Evolutionary conservation across 2,329 filamentous ascomycete genomes (phyloP), one percentile per base, ranked within the genome.

Genomic region (Cryphonectria japonica): DNA sequence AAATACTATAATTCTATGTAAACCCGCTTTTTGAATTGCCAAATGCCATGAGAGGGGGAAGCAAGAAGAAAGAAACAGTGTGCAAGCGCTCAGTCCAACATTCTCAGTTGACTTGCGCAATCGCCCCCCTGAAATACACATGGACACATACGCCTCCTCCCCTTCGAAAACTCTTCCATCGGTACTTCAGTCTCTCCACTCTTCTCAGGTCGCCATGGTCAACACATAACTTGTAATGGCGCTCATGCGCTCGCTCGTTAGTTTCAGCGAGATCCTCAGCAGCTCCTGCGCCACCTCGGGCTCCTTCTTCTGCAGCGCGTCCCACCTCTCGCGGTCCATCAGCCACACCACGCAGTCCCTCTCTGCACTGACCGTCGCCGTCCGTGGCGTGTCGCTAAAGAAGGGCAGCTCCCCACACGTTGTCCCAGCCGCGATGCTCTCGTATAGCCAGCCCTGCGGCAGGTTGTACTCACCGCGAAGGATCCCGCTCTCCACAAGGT

Each of bases 351-450:
- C 89, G 73, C 91, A 93, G 75, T 95, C 91, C 68, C 91, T 87
- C 79, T 98, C 95, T 1, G 93, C 93, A 60, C 91, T 86, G 14
- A 97, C 94, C 0, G 93, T 97, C 1, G 94, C 94, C 4, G 95
- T 98, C 26, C 96, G 88, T 67, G 89, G 86, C 1, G 95, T 98
- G 77, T 97, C 93, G 2, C 92, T 94, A 82, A 99, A 99, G 83
- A 99, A 99, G 0, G 96, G 96, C 68, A 99, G 82, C 82, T 99
- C 96, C 50, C 96, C 96, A 76, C 95, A 98, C 0, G 96, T 98
- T 1, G 96, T 96, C 22, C 96, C 96, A 0, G 95, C 93, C 0
- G 98, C 92, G 69, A 98, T 98, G 77, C 93, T 93, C 80, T 99
- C 96, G 73, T 92, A 93, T 75, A 97, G 92, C 76, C 87, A 88